Base-by-base conservation (phyloP, 2,329 filamentous ascomycete genomes). In the Westerdykella aurantiaca region DNA sequence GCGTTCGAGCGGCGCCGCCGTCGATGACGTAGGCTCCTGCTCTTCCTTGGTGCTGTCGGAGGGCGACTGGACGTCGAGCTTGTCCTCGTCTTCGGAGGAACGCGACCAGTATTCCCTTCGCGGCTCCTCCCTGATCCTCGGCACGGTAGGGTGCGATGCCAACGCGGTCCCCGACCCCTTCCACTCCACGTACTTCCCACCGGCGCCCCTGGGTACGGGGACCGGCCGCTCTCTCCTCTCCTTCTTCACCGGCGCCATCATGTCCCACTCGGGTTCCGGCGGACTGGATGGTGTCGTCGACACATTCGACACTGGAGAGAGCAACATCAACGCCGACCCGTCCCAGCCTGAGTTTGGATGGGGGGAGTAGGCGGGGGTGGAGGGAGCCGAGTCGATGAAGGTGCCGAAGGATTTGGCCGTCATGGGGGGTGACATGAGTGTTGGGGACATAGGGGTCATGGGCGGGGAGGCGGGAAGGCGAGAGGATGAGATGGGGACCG, bases 371-470 rank as follows among this genome's bases (percentile, higher is more conserved):
- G 62, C 61, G 37, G 63, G 63, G n/a, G 63, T 64, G 6, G 62
- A 65, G n/a, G 64, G 62, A 21, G 58, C 62, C 2, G 63, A 66
- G 41, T 66, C 64, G 46, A 65, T 66, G 39, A 66, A 58, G 1
- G 64, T 67, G 33, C 58, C 57, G 34, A 67, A 63, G 6, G 60
- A 64, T 41, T 51, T 60, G 5, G 61, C 63, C 11, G 63, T 65
- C 57, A 65, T 59, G 17, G 61, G 63, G n/a, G 63, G 63, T 16
- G 63, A 63, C 51, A 58, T 16, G 16, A 38, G 38, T 6, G 21
- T 53, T 34, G 53, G 51, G 3, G 55, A 55, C 14, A 48, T 50
- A 31, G 61, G 59, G 42, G 52, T 52, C 44, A 51, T 48, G 31
- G 53, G 51, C 16, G 42, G 46, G 38, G 54, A 52, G 18, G 44